These are phyloP conservation scores for Martiniozyma abietophila DNA, from an alignment of 805 yeast species.

Conservation along the genomic window DNA sequence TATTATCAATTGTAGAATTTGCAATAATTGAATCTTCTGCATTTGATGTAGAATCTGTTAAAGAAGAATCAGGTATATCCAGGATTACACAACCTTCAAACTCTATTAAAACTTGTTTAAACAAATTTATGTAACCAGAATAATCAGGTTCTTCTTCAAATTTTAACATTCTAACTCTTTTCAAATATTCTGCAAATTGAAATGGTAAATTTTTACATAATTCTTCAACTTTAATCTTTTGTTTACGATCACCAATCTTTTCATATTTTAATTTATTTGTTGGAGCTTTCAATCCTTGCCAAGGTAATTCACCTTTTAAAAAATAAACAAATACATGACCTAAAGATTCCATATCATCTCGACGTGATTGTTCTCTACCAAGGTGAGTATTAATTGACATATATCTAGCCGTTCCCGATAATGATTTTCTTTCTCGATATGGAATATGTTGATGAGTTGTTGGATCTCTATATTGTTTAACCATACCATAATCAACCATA, in stretches of 20 bases:
- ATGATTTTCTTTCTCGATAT: constrained; percentile 68
- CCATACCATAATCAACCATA: constrained; percentile 81
- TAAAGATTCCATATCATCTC: constrained; percentile 74
- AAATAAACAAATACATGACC: constrained; percentile 80
- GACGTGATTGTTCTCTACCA: constrained; percentile 74
- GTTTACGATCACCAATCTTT: constrained; percentile 75
- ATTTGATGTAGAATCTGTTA: not conserved
- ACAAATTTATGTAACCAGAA: constrained; percentile 50
- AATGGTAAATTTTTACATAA: constrained; percentile 57
- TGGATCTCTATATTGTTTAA: constrained; percentile 76
- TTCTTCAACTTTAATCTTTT: constrained; percentile 54
- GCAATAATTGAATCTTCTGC: not conserved
- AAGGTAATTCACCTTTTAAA: constrained; percentile 69
- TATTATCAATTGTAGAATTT: not conserved
- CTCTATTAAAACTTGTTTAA: constrained; percentile 50
- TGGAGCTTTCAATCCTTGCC: constrained; percentile 88
- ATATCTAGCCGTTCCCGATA: constrained; percentile 79
- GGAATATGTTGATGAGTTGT: constrained; percentile 75
- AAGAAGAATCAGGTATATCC: not conserved
- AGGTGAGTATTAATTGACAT: constrained; percentile 86
- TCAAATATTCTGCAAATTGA: constrained; percentile 68
- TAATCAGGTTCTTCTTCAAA: constrained; percentile 80
- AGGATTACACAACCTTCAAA: constrained; percentile 29
- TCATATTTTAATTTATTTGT: constrained; percentile 79
- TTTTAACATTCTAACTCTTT: constrained; percentile 55